Base-by-base conservation (phyloP, 2,329 filamentous ascomycete species). In the Colletotrichum tanaceti region DNA sequence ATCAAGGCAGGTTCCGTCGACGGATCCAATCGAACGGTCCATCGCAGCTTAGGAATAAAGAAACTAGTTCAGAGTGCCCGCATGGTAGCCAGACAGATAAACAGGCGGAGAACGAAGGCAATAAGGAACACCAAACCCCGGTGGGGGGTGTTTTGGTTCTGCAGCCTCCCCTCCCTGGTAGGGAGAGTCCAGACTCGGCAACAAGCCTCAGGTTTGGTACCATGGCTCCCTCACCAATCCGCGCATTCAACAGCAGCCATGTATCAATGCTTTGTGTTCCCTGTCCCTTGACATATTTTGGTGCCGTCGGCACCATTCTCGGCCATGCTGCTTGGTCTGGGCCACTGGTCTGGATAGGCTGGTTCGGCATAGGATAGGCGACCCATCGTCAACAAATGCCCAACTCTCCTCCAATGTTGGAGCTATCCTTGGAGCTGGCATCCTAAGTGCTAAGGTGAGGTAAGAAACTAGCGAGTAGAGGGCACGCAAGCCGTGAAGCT, bases 291-390 rank as follows among this genome's bases (percentile, higher is more conserved):
- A 35, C 5, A 16, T 14, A 16, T 35, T 13, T 39, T 44, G 32
- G 18, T 58, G 22, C 20, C 32, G 20, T 35, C 47, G 38, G 24
- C 22, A 35, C 35, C 32, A 16, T 14, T 5, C 46, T 49, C 14
- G 32, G 24, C 13, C 32, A 20, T 65, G 28, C 4, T 39, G 3
- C 46, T 14, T 50, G 35, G 28, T 24, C 44, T 60, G 7, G 58
- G 50, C 39, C 9, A 35, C 32, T 10, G 32, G 9, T 47, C 28
- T 24, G n/a, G 41, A 60, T 35, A 58, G 16, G 16, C 20, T 24
- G 14, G 22, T 35, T 35, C 7, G 32, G 32, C 32, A 43, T 54
- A 41, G 63, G 39, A 65, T 20, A 41, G 32, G 38, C 39, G 39
- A 53, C 22, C n/a, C 28, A 11, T 20, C 41, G 39, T 20, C 13